phyloP scores from a whole-genome alignment of 768 basidiomycete species.

The Boletus vinaceobasis region DNA sequence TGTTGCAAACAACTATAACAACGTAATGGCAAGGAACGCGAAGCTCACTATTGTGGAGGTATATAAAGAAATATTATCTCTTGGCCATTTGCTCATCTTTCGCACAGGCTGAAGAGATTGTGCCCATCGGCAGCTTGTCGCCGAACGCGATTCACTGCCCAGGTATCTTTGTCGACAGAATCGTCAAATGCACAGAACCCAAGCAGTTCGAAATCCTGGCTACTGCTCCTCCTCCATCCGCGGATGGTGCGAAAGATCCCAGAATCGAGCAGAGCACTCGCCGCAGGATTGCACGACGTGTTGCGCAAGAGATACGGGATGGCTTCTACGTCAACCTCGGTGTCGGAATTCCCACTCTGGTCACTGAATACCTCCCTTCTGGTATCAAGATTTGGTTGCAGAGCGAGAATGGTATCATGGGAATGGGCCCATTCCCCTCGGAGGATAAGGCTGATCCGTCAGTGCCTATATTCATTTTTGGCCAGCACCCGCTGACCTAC shows the following conservation, averaged over 20 bases:
- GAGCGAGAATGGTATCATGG: slow-evolving; percentile 85
- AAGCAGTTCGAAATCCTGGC: slow-evolving; percentile 76
- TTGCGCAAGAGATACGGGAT: slow-evolving; percentile 83
- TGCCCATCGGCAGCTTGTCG: slow-evolving; percentile 72
- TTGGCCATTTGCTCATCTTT: not conserved
- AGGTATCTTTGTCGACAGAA: slow-evolving; percentile 80
- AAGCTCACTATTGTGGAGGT: slow-evolving; percentile 87
- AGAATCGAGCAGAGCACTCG: slow-evolving; percentile 52
- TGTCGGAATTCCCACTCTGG: slow-evolving; percentile 87
- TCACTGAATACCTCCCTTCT: slow-evolving; percentile 67
- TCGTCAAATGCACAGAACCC: slow-evolving; percentile 68
- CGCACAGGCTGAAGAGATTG: slow-evolving; percentile 79
- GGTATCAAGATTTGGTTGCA: slow-evolving; percentile 79
- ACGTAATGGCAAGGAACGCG: slow-evolving; percentile 83
- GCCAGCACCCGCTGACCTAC: slow-evolving; percentile 25
- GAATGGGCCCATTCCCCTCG: slow-evolving; percentile 83
- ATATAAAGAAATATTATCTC: slow-evolving; percentile 7
- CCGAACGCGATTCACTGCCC: slow-evolving; percentile 82
- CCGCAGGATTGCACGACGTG: slow-evolving; percentile 74
- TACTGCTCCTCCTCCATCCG: slow-evolving; percentile 46
- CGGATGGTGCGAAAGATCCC: slow-evolving; percentile 40
- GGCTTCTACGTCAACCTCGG: slow-evolving; percentile 85
- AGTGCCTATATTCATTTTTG: slow-evolving; percentile 27
- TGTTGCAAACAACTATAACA: slow-evolving; percentile 79
- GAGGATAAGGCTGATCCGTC: slow-evolving; percentile 75